Evolutionary conservation across 352 stramenopile species (phyloP).

Genomic region (Phytopythium boreale): DNA sequence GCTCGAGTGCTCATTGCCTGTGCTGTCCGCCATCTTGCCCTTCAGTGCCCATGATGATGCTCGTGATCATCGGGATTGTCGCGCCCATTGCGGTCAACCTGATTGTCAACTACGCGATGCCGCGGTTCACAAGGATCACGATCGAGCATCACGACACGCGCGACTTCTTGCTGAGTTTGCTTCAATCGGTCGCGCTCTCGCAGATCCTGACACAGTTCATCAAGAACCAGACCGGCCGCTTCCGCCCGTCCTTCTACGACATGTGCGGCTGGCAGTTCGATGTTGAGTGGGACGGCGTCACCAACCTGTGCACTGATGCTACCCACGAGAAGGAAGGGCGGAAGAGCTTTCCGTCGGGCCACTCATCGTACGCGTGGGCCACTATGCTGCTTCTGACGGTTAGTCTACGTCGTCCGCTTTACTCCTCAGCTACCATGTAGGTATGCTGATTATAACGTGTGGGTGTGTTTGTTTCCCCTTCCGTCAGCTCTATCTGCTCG

Average conservation of each 20-base stretch:
- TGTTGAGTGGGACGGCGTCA: conserved; percentile 67
- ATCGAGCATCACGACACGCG: conserved; percentile 69
- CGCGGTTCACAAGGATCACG: conserved; percentile 16
- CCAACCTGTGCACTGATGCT: conserved; percentile 66
- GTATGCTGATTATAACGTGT: too few species aligned
- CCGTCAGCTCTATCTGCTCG: conserved; percentile 76
- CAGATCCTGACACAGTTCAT: conserved; percentile 69
- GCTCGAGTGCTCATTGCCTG: background rate
- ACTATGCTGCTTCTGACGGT: conserved; percentile 79
- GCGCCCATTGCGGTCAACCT: background rate
- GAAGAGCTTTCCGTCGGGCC: conserved; percentile 81
- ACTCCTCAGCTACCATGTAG: too few species aligned
- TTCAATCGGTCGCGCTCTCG: conserved; percentile 45
- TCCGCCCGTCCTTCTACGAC: conserved; percentile 78
- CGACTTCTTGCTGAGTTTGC: conserved; percentile 71
- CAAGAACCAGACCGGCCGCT: conserved; percentile 76
- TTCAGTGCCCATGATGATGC: background rate
- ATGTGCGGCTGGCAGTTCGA: conserved; percentile 79
- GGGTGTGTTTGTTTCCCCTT: conserved; percentile 5
- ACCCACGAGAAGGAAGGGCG: conserved; percentile 63
- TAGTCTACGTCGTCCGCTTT: too few species aligned
- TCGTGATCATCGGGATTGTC: background rate
- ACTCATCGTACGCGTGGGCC: conserved; percentile 69
- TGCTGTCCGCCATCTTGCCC: background rate
- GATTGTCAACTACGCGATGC: conserved; percentile 1